Evolutionary conservation across 2,329 filamentous ascomycete genomes (phyloP).

Genomic region (Fusarium coicis): DNA sequence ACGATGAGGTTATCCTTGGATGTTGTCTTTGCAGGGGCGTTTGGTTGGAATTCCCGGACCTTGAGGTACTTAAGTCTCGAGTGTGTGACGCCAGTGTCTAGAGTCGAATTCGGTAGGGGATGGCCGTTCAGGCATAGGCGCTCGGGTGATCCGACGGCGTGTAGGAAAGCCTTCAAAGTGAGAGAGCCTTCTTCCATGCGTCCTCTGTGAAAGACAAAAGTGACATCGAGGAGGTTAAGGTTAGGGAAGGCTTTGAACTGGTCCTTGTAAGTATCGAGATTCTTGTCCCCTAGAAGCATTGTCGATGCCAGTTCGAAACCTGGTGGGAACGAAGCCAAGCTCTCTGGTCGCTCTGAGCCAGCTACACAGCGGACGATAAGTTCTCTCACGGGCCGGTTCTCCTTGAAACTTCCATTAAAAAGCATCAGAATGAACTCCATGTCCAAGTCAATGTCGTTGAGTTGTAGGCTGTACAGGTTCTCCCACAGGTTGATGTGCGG

Average conservation of each 20-base stretch:
- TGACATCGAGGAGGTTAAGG: constrained; percentile 3
- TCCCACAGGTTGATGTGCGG: constrained; percentile 24
- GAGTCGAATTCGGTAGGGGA: neutral
- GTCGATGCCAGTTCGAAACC: neutral
- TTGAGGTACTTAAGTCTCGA: constrained; percentile 13
- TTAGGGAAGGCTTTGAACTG: constrained; percentile 28
- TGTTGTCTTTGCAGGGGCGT: neutral
- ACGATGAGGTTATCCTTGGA: constrained; percentile 1
- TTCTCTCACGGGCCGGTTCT: constrained; percentile 15
- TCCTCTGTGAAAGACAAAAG: neutral
- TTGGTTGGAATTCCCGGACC: neutral
- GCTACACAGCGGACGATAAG: constrained; percentile 6
- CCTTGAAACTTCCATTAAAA: constrained; percentile 6
- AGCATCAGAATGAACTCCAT: constrained; percentile 22
- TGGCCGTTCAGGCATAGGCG: constrained; percentile 9
- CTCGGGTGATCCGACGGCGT: constrained; percentile 24
- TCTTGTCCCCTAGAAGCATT: neutral
- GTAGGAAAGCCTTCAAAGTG: constrained; percentile 15
- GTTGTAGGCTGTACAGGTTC: constrained; percentile 5
- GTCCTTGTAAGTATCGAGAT: constrained; percentile 13
- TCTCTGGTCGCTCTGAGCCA: constrained; percentile 2
- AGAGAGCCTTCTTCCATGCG: constrained; percentile 11
- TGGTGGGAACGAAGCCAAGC: neutral
- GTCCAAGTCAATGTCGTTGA: constrained; percentile 24
- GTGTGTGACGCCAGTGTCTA: constrained; percentile 9